Base-by-base conservation (phyloP, 2,329 filamentous ascomycete genomes). In the Penicillium palitans region DNA sequence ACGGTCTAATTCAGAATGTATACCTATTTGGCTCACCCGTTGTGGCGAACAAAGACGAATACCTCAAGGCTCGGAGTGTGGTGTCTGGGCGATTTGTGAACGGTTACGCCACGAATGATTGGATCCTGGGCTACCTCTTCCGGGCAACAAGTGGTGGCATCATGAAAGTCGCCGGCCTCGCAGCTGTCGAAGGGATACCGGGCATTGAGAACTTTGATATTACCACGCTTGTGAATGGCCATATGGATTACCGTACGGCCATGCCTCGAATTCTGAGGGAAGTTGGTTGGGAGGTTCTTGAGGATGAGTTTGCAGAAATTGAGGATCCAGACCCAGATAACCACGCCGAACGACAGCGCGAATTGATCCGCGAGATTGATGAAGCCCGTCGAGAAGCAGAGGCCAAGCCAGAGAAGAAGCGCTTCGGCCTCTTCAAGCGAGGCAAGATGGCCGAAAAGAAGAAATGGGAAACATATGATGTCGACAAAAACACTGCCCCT, bases 241-340 rank as follows among this genome's bases (percentile, higher is more conserved):
- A 99, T 72, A 98, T 98, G 93, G 90, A 95, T 52, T 99, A 99
- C 77, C 90, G 95, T 74, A 85, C 86, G 27, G 90, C 92, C 39
- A 98, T 99, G 89, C 95, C 95, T 17, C 86, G 86, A 57, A 81
- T 99, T 19, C 81, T 99, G 52, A 87, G 91, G 61, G 89, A 93
- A 72, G 91, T 93, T 37, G 95, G 93, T 17, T 99, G 93, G 92
- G 79, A 88, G 53, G 90, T 98, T 4, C 88, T 96, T 69, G 93
- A 89, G 63, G 92, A 97, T 67, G 93, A 98, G 72, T 99, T 98
- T 71, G 88, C 85, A 1, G 95, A 99, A 76, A 98, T 99, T 60
- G 95, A 98, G 72, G 95, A 99, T 66, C 92, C 95, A 0, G 95
- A 99, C 69, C 95, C 95, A 0, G 95, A 98, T 0, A 93, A 96